Evolutionary conservation across 148 eudicot genomes (phyloP).

Genomic region (Persicaria maculosa): DNA sequence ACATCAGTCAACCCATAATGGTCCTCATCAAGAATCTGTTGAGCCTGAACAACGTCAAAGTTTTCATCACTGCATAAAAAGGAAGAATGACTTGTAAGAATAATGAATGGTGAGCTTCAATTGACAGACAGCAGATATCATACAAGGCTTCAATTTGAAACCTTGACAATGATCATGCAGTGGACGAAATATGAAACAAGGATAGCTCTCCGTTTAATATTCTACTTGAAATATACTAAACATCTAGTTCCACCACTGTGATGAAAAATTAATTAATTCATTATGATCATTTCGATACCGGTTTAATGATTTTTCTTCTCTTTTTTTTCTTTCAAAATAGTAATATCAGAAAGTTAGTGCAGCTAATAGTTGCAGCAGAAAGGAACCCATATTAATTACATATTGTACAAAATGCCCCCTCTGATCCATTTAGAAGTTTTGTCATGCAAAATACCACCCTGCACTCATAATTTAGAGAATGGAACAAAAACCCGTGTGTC

Average conservation of each 20-base stretch:
- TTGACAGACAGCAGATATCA: neutral
- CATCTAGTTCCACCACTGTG: neutral
- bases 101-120: neutral
- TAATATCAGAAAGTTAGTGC: neutral
- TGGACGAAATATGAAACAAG: neutral
- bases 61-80: slow-evolving; percentile 80
- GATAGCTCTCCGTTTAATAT: neutral
- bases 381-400: neutral
- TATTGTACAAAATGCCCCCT: neutral
- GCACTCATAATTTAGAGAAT: neutral
- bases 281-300: neutral
- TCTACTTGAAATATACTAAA: neutral
- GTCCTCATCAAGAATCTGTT: slow-evolving; percentile 88
- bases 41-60: slow-evolving; percentile 82
- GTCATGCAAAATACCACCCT: neutral
- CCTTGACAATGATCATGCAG: neutral
- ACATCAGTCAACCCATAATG: slow-evolving; percentile 97
- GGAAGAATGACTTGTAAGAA: neutral
- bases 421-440: neutral
- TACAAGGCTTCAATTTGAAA: neutral
- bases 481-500: neutral
- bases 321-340: neutral
- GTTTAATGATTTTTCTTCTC: too few relatives aligned
- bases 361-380: neutral
- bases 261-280: neutral